Evolutionary conservation across 192 early-diverging fungal species (phyloP).

Genomic region (Phlyctochytrium arcticum): DNA sequence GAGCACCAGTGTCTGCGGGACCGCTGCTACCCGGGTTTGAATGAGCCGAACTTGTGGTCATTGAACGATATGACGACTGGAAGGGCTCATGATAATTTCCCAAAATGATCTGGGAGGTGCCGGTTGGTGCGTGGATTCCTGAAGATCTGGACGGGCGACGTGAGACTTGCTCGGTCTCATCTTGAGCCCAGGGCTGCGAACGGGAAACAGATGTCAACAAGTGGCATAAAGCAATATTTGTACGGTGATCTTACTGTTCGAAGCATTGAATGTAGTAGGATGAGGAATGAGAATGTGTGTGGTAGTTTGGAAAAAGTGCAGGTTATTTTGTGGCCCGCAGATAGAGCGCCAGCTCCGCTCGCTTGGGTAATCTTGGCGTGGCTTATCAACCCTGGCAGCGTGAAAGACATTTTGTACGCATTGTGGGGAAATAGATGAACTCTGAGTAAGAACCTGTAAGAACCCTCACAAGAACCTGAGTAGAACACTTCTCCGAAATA

Average conservation of each 20-base stretch:
- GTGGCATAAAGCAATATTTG: no score
- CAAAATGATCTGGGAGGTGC: not conserved
- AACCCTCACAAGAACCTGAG: not conserved
- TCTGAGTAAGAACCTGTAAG: not conserved
- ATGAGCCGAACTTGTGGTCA: not conserved
- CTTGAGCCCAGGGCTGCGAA: not conserved
- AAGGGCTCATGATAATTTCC: not conserved
- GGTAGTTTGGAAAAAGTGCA: not conserved
- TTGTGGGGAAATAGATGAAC: not conserved
- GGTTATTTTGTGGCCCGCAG: not conserved
- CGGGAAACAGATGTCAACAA: not conserved
- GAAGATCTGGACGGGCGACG: not conserved
- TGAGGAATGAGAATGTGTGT: not conserved
- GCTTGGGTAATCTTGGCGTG: not conserved
- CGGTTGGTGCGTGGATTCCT: not conserved
- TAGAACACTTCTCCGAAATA: not conserved
- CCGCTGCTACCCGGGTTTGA: no score
- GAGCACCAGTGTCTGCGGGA: no score
- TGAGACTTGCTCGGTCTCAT: not conserved
- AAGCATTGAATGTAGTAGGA: not conserved
- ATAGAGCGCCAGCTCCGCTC: not conserved
- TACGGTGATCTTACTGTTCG: not conserved
- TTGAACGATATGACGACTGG: not conserved
- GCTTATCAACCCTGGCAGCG: not conserved
- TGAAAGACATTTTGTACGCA: not conserved